phyloP scores from a whole-genome alignment of 208 protist species.

The Acanthamoeba divionensis region DNA sequence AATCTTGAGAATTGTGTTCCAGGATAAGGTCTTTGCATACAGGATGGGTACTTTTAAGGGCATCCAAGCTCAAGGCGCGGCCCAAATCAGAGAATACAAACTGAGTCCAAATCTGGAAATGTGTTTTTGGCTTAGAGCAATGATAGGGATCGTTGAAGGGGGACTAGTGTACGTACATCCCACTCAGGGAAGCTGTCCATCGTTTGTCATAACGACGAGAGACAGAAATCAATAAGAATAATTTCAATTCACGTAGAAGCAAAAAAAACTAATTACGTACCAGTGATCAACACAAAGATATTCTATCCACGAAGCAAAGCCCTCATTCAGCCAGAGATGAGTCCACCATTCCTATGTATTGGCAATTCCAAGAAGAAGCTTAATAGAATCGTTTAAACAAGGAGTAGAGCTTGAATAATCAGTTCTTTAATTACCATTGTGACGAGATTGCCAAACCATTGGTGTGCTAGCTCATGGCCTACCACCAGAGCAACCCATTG shows the following conservation, averaged over 20 bases:
- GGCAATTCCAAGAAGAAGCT: background rate
- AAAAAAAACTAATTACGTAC: background rate
- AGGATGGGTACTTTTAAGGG: constrained; percentile 81
- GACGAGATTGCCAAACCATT: constrained; percentile 97
- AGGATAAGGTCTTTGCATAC: too few relatives aligned
- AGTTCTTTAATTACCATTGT: constrained; percentile 81
- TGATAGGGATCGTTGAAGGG: background rate
- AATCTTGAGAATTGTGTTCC: constrained; percentile 86
- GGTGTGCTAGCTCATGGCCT: constrained; percentile 84
- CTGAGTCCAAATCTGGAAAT: constrained; percentile 75
- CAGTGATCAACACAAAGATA: constrained; percentile 56
- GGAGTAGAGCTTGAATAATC: too few relatives aligned
- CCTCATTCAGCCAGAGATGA: constrained; percentile 97
- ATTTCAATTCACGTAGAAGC: background rate
- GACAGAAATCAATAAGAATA: background rate
- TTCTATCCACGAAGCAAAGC: constrained; percentile 65
- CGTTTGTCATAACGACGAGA: background rate
- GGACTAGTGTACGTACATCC: constrained; percentile 12
- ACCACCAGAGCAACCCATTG: constrained; percentile 40
- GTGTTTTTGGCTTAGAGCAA: background rate
- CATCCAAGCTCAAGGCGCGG: constrained; percentile 87
- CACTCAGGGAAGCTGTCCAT: constrained; percentile 51
- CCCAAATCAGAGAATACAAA: constrained; percentile 80
- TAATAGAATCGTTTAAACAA: background rate
- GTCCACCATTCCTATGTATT: constrained; percentile 89